A percentile compares a stretch with the other conserved stretches of the same genome.
phyloP scores from a whole-genome alignment of 2,329 filamentous ascomycete genomes.

The Claviceps spartinae region DNA sequence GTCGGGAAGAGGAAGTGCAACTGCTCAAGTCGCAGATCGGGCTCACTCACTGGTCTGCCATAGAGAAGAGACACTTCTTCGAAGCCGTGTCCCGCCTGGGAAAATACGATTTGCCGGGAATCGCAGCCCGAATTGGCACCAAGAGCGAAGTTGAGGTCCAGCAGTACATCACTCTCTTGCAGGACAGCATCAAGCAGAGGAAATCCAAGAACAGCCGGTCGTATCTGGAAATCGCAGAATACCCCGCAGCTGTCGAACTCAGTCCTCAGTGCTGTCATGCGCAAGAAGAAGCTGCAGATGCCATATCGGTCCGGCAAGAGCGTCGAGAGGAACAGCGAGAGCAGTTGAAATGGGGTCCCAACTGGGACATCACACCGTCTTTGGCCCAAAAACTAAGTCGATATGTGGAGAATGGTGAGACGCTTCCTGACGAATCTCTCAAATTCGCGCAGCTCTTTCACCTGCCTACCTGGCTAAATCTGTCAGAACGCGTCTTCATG shows the following conservation, averaged over 20 bases:
- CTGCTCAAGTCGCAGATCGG: constrained; percentile 47
- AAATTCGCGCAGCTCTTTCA: constrained; percentile 45
- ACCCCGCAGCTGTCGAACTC: constrained; percentile 63
- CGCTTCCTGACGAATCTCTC: constrained; percentile 15
- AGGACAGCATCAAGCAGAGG: constrained; percentile 31
- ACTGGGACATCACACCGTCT: constrained; percentile 49
- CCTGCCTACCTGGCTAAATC: constrained; percentile 43
- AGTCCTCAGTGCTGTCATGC: constrained; percentile 48
- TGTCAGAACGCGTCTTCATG: constrained; percentile 63
- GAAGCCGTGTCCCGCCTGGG: constrained; percentile 50
- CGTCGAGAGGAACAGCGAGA: constrained; percentile 47
- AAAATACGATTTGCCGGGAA: constrained; percentile 43
- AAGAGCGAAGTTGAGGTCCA: constrained; percentile 66
- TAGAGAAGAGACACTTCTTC: constrained; percentile 62
- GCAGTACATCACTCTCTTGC: constrained; percentile 53
- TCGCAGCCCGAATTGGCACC: constrained; percentile 49
- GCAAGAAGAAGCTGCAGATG: constrained; percentile 56
- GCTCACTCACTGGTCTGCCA: constrained; percentile 51
- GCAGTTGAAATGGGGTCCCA: constrained; percentile 42
- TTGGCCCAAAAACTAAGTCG: constrained; percentile 19
- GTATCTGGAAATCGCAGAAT: constrained; percentile 34
- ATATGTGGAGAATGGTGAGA: constrained; percentile 2
- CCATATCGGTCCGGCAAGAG: constrained; percentile 51
- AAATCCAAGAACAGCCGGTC: constrained; percentile 20
- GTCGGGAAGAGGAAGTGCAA: constrained; percentile 17